These are phyloP conservation scores for Oryza glaberrima DNA, from an alignment of 176 grass and related monocot species.

Conservation along the genomic window DNA sequence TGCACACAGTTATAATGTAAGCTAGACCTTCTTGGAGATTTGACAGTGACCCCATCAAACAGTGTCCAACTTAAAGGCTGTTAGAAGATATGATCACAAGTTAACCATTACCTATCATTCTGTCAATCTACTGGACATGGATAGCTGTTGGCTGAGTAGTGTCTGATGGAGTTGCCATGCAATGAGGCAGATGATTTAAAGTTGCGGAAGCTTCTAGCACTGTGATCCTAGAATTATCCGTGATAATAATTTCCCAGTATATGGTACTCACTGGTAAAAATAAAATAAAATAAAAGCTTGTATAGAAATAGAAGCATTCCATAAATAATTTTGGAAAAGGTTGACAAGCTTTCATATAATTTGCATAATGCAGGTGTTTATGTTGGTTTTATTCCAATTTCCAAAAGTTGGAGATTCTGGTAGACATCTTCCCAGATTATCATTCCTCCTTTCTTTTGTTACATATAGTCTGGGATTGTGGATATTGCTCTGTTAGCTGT, in stretches of 20 bases:
- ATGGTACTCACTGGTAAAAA: constrained; percentile 12
- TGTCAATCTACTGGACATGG: not conserved
- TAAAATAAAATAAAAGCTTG: not conserved
- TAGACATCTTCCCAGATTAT: too few relatives aligned
- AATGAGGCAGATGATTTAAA: constrained; percentile 23
- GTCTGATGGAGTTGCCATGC: not conserved
- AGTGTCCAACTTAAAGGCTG: constrained; percentile 8
- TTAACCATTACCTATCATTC: not conserved
- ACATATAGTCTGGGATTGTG: not conserved
- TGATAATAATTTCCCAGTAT: constrained; percentile 1
- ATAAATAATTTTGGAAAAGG: constrained; percentile 26
- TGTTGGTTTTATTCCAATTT: too few relatives aligned
- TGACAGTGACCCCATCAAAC: not conserved
- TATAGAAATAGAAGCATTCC: constrained; percentile 12
- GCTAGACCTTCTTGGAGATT: constrained; percentile 24
- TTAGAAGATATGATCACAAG: constrained; percentile 12
- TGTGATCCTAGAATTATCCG: not conserved
- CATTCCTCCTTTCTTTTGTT: not conserved
- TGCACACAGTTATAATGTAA: constrained; percentile 13
- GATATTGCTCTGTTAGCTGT: constrained; percentile 17
- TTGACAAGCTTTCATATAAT: not conserved
- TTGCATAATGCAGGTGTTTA: too few relatives aligned
- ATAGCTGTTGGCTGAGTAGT: not conserved
- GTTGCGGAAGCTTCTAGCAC: not conserved
- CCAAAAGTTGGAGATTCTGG: too few relatives aligned